Percentiles rank a stretch among this genome's conserved stretches.
Conservation (phyloP, 2,329 filamentous ascomycete genomes). For the Thelonectria discophora region DNA sequence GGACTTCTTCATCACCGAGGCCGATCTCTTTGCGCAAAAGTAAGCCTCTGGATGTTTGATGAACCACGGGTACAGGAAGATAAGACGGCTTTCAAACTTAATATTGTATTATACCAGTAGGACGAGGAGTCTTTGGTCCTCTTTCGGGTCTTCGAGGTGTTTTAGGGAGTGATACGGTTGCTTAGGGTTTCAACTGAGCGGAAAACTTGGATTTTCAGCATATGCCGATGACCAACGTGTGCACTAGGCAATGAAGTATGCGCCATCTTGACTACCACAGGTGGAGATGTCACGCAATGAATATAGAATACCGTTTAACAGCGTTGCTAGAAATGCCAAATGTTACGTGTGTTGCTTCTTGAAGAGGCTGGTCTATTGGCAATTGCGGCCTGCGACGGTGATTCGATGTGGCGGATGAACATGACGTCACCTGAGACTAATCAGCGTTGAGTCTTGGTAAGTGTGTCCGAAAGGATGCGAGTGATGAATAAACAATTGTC, state of each 20-base stretch:
- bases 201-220: slow-evolving; percentile 36
- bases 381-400: not conserved
- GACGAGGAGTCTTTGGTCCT: slow-evolving; percentile 26
- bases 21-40: slow-evolving; percentile 42
- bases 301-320: slow-evolving; percentile 17
- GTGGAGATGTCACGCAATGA: slow-evolving; percentile 21
- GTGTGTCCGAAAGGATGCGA: too few relatives aligned
- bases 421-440: too few relatives aligned
- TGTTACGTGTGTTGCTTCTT: not conserved
- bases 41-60: slow-evolving; percentile 31
- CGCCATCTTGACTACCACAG: slow-evolving; percentile 34
- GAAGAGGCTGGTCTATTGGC: not conserved
- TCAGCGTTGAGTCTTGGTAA: too few relatives aligned
- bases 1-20: slow-evolving; percentile 49
- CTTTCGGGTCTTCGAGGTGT: slow-evolving; percentile 29
- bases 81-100: slow-evolving; percentile 36
- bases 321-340: slow-evolving; percentile 2
- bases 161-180: slow-evolving; percentile 38
- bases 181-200: slow-evolving; percentile 32
- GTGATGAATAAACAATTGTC: too few relatives aligned
- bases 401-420: not conserved
- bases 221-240: slow-evolving; percentile 24
- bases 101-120: slow-evolving; percentile 41
- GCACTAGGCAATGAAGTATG: slow-evolving; percentile 30
- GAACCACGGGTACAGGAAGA: slow-evolving; percentile 32